Evolutionary conservation across 805 yeast species (phyloP), one percentile per base, ranked within the genome.

Genomic region (Tetrapisispora iriomotensis): DNA sequence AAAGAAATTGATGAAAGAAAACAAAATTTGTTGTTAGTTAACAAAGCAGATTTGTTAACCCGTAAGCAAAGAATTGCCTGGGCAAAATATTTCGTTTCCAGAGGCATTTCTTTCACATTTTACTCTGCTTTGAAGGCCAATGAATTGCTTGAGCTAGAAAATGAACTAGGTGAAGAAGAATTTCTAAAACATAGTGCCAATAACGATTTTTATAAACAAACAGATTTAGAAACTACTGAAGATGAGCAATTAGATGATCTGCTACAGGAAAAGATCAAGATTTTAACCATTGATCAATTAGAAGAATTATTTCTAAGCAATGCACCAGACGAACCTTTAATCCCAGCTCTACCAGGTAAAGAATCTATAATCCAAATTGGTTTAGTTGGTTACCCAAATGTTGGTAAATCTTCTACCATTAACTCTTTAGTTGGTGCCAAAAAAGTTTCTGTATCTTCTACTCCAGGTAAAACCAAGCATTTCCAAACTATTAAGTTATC

Each of bases 401-500:
- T 82, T 37, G 95, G 95, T 67, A 85, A 85, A 58, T 92, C 97
- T 2, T 88, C 97, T n/a, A 92, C 97, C 2, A 92, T 92, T 53
- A 92, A 92, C 61, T 96, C 98, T 0, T 69, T 92, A 30, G 92
- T 90, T 34, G 98, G 98, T 12, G 78, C 96, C 15, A 92, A 92
- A 57, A 88, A 85, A 60, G 99, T 92, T n/a, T 87, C 96, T 2
- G 99, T 92, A 28, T 90, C 97, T 2, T 72, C 97, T 1, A 92
- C 98, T 1, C 99, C 99, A 12, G 99, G 99, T 67, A 92, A 92
- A 60, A 92, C 99, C 12, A 92, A 92, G 61, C 99, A 92, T 70
- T 92, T 92, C 72, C 99, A 92, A 68, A 92, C 99, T 1, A 88
- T 92, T 45, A 75, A 77, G 56, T 71, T 92, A 33, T 77, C 95